Base-by-base conservation (phyloP, 31 red algal species). In the Porphyra umbilicalis region DNA sequence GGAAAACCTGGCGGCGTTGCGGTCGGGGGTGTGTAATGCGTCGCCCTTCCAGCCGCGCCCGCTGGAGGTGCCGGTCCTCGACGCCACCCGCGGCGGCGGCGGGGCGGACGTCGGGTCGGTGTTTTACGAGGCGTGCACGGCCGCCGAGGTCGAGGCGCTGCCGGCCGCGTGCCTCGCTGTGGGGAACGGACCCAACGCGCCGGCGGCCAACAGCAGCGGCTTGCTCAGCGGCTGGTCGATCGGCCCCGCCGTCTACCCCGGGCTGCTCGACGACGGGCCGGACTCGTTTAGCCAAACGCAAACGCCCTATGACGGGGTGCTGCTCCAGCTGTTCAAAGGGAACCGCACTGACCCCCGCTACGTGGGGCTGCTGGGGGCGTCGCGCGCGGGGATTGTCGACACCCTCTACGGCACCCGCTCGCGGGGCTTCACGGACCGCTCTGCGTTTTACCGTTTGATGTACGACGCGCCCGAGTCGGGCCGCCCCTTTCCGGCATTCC, bases 251-350 rank as follows among this genome's bases (percentile, higher is more conserved):
- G 76, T 85, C 35, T 88, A 85, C 79, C 91, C 91, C 4, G 71
- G 40, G 20, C 83, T 83, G 42, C 40, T 85, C 7, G 80, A 81
- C 32, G 77, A 15, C 30, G 18, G 57, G 57, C 81, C 81, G 34
- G 20, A n/a, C 10, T 39, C 46, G 9, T 95, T 95, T 81, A 36
- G 30, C 32, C 16, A 39, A n/a, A 80, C n/a, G 34, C 93, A 91
- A 42, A 95, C 86, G 36, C 39, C 76, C 18, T 95, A 91, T 39
- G 93, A 95, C 57, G 93, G 88, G 32, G 84, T 91, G 30, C 83
- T 91, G 75, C 75, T 95, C 35, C 79, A 95, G 75, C 68, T 71
- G 32, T 88, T 88, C 77, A 33, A 85, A 0, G 88, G 84, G 6
- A 77, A 91, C 35, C 16, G 3, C 29, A 29, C 29, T 6, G 78